Evolutionary conservation across 768 basidiomycete genomes (phyloP).

Genomic region (Russula emetica): DNA sequence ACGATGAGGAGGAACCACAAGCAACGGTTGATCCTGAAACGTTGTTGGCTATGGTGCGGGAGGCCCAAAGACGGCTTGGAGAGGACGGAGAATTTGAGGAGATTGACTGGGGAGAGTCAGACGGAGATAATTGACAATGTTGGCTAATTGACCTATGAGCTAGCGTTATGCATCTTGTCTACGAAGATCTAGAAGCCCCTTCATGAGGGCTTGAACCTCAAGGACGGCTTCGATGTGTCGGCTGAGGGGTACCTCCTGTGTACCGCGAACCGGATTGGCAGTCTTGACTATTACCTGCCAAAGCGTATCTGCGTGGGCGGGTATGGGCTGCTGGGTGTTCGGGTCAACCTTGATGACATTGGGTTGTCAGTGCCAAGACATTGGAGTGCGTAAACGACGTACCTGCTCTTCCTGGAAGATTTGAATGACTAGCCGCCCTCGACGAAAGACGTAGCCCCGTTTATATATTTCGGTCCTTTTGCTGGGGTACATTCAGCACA

Average conservation of each 20-base stretch:
- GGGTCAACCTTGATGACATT: slow-evolving; percentile 53
- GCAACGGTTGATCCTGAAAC: slow-evolving; percentile 40
- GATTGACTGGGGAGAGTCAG: slow-evolving; percentile 52
- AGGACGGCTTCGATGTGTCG: slow-evolving; percentile 69
- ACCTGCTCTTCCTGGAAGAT: slow-evolving; percentile 88
- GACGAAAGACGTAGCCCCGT: slow-evolving; percentile 70
- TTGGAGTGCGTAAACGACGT: slow-evolving; percentile 24
- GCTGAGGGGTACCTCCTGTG: slow-evolving; percentile 70
- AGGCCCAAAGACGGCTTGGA: slow-evolving; percentile 34
- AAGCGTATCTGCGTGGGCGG: slow-evolving; percentile 72
- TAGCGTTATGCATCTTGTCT: slow-evolving; percentile 57
- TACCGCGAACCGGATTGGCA: slow-evolving; percentile 70
- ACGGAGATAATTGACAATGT: slow-evolving; percentile 29
- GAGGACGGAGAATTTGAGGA: slow-evolving; percentile 39
- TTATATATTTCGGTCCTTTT: slow-evolving; percentile 77
- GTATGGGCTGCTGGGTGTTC: slow-evolving; percentile 68
- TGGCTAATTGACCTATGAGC: not conserved
- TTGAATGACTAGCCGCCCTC: slow-evolving; percentile 65
- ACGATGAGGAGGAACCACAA: slow-evolving; percentile 37
- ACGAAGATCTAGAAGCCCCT: slow-evolving; percentile 72
- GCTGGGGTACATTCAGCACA: slow-evolving; percentile 34
- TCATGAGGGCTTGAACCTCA: slow-evolving; percentile 80
- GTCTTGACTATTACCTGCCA: slow-evolving; percentile 91
- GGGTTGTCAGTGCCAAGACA: not conserved
- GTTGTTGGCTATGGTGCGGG: slow-evolving; percentile 42